Percentiles rank a stretch among this genome's conserved stretches.
These are phyloP conservation scores for Coleophoma cylindrospora DNA, from an alignment of 2,329 filamentous ascomycete species.

Conservation along the genomic window DNA sequence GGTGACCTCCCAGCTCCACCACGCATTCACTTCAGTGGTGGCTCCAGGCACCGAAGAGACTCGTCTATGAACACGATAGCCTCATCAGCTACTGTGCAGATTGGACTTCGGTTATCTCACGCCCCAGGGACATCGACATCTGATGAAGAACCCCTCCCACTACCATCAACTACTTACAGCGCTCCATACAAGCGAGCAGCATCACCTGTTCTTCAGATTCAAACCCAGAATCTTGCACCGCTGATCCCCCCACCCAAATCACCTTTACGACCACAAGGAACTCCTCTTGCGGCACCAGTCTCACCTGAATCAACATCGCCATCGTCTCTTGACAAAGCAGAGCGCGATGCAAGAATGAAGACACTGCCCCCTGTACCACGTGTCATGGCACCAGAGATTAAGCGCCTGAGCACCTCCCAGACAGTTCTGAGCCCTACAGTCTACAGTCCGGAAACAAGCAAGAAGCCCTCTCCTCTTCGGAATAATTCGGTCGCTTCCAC, in stretches of 20 bases:
- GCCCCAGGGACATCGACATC: constrained; percentile 16
- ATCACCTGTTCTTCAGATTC: constrained; percentile 10
- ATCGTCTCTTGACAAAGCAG: constrained; percentile 4
- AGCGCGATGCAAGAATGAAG: constrained; percentile 9
- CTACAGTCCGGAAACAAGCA: constrained; percentile 35
- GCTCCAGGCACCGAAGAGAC: constrained; percentile 37
- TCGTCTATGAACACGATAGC: constrained; percentile 45
- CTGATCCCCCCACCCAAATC: constrained; percentile 1
- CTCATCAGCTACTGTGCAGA: constrained; percentile 66
- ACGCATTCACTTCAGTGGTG: constrained; percentile 8
- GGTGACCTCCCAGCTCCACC: constrained; percentile 14
- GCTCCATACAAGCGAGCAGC: constrained; percentile 26
- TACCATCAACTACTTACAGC: constrained; percentile 28
- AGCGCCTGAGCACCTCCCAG: constrained; percentile 22
- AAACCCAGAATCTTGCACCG: constrained; percentile 2
- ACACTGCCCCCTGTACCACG: constrained; percentile 15
- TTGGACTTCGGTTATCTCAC: constrained; percentile 63
- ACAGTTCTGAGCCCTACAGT: constrained; percentile 42
- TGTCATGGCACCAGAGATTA: constrained; percentile 13
- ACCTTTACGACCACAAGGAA: constrained; percentile 3
- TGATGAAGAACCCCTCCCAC: constrained; percentile 10
- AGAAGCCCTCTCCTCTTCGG: constrained; percentile 16
- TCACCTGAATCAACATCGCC: constrained; percentile 3
- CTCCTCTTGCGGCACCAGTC: background rate
- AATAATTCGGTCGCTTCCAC: background rate